Conservation (phyloP, 2,329 filamentous ascomycete species). For the Cordyceps farinosa region DNA sequence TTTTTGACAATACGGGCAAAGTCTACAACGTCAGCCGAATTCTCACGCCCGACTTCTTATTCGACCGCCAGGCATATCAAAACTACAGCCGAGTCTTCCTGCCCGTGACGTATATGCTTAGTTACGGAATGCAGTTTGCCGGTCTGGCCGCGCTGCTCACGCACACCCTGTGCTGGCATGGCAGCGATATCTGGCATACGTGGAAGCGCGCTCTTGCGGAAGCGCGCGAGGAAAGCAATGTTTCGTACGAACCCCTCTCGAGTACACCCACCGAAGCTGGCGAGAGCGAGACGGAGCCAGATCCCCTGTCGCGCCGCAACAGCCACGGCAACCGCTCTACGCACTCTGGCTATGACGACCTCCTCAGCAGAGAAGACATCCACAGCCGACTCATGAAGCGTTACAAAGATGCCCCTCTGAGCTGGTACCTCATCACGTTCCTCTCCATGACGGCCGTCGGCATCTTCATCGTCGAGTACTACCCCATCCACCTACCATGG, state of each 20-base stretch:
- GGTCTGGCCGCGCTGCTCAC: conserved; percentile 74
- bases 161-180: conserved; percentile 81
- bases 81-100: conserved; percentile 82
- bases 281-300: conserved; percentile 9
- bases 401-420: conserved; percentile 76
- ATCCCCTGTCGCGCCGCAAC: conserved; percentile 19
- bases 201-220: conserved; percentile 68
- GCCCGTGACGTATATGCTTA: conserved; percentile 82
- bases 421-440: conserved; percentile 77
- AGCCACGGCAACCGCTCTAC: conserved; percentile 28
- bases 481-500: conserved; percentile 80
- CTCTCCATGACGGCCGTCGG: conserved; percentile 72
- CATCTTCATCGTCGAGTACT: conserved; percentile 82
- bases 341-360: conserved; percentile 44
- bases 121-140: conserved; percentile 83
- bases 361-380: conserved; percentile 72
- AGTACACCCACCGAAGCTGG: conserved; percentile 25
- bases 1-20: conserved; percentile 80
- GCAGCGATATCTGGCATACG: conserved; percentile 74
- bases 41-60: conserved; percentile 71
- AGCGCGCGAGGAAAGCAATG: conserved; percentile 48
- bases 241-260: conserved; percentile 51
- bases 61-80: conserved; percentile 72
- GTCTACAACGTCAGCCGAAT: conserved; percentile 80
- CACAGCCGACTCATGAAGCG: conserved; percentile 79